Evolutionary conservation across 805 yeast genomes (phyloP), one percentile per base, ranked within the genome.

Genomic region (Ogataea salicorniae): DNA sequence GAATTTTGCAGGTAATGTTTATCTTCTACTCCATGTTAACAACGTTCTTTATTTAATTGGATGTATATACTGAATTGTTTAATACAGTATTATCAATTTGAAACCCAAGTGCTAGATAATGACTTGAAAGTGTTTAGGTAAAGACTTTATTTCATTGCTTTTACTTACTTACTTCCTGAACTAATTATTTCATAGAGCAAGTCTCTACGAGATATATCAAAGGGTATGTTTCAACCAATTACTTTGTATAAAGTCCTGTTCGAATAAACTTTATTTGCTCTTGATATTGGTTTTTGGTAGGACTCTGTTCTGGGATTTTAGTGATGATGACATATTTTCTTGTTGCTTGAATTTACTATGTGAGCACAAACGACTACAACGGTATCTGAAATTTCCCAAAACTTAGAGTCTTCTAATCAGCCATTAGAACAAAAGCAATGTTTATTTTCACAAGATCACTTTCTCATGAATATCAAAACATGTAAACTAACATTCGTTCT

Each of bases 281-380:
- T 29, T 14, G 9, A 6, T 7, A 15, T 14, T 14, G 15, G 34
- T n/a, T 41, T 13, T 23, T 34, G 11, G 31, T 8, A 26, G 31
- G 4, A 26, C 31, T 26, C 1, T 9, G 13, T 9, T 9, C 11
- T 26, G 31, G 31, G 22, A 35, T 23, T 35, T 38, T 37, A 8
- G 39, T 44, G 46, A 40, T 48, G 51, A 45, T 45, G 41, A 41
- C 39, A 34, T 42, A 40, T 35, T 34, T 20, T 34, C 38, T 45
- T 52, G 57, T 51, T 53, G 61, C 61, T 57, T 55, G 61, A 57
- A 54, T 44, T 17, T 38, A 37, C 44, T 46, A 43, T 58, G 62
- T 56, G 55, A 58, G 62, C 60, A 51, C 57, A 52, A 51, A 53
- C 56, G 69, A 66, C 70, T 66, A 66, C 69, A 66, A 66, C 70